Evolutionary conservation across 2,329 filamentous ascomycete genomes (phyloP).

Genomic region (Colletotrichum navitas): DNA sequence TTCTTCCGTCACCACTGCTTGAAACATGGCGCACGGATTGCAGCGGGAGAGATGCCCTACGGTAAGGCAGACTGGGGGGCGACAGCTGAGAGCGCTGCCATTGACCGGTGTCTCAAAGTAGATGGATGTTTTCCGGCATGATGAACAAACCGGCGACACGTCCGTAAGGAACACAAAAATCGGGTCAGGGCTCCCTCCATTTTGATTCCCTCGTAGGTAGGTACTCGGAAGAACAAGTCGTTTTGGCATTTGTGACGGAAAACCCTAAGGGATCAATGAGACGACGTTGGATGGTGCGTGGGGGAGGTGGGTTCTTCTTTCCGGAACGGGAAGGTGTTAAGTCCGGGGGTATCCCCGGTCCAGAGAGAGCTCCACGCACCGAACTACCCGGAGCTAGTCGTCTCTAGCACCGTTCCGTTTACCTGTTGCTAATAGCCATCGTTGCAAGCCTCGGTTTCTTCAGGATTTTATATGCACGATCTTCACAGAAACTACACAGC

Average conservation of each 20-base stretch:
- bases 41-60: not conserved
- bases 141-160: not conserved
- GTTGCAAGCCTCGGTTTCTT: not conserved
- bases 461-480: no score
- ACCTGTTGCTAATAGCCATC: not conserved
- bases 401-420: not conserved
- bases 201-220: not conserved
- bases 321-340: conserved; percentile 9
- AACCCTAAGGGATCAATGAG: not conserved
- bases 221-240: not conserved
- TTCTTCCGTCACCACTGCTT: not conserved
- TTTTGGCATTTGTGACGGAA: not conserved
- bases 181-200: not conserved
- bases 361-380: not conserved
- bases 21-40: not conserved
- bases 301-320: not conserved
- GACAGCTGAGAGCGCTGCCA: not conserved
- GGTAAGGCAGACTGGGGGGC: not conserved
- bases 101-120: not conserved
- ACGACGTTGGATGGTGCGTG: conserved; percentile 4
- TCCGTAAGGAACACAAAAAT: not conserved
- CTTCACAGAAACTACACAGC: not conserved
- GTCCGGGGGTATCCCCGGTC: conserved; percentile 3
- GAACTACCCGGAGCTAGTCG: not conserved
- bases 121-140: not conserved